Base-by-base conservation (phyloP, 305 asterid species). In the Fraxinus xanthoxyloides region DNA sequence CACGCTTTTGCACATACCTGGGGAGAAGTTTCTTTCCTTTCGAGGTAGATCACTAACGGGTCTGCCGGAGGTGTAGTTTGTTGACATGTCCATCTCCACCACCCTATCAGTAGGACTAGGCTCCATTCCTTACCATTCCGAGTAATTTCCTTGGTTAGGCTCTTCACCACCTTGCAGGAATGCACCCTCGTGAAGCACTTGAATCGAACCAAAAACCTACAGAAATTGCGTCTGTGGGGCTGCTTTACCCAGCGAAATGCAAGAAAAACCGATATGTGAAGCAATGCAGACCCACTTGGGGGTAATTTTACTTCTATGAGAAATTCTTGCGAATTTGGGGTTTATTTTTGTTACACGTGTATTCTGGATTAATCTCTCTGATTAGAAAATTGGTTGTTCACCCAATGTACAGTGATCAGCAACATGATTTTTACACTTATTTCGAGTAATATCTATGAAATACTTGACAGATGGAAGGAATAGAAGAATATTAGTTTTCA, bases 261-360 rank as follows among this genome's bases (percentile, higher is more conserved):
- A 92, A 89, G 92, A 90, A 87, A 83, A 54, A 78, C 23, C 87
- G 98, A 9, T 93, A 72, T 76, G 97, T 76, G 86, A 94, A 92
- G 36, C 92, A 89, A 81, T 94, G 99, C 90, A 82, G 98, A 79
- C 92, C 93, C 2, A 92, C 96, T 78, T 95, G 98, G 98, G 98
- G 98, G 97, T 94, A 83, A 86, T 89, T 83, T 85, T 19, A 77
- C 2, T 31, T 77, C 77, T 28, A n/a, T 23, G 38, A 31, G 1
- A 12, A 6, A 31, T 31, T 74, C 78, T 1, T 34, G 15, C 13
- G 38, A 43, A 40, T 77, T 51, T 3, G n/a, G 1, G 40, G 28
- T 13, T 79, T 48, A 48, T 73, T 79, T 28, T 56, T 83, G 32
- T 17, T 51, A 36, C 73, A 19, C 15, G 77, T 32, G 38, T 9